phyloP scores from a whole-genome alignment of 2,329 filamentous ascomycete genomes.

The Zasmidium citrigriseum region DNA sequence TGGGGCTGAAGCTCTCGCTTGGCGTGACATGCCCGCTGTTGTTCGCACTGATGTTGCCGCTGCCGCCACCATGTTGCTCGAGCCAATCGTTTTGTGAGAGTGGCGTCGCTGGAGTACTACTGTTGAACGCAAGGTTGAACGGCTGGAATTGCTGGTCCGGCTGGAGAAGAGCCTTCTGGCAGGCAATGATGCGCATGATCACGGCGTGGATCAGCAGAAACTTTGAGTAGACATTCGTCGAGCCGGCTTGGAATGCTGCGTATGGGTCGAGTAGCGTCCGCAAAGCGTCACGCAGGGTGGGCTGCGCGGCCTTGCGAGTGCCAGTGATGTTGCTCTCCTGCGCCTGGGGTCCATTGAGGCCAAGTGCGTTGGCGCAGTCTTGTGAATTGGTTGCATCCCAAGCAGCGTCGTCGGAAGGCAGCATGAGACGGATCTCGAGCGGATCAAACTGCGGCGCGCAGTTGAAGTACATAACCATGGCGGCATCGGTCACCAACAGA shows the following conservation, averaged over 20 bases:
- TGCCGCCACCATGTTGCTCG: slow-evolving; percentile 40
- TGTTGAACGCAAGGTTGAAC: slow-evolving; percentile 30
- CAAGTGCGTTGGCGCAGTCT: slow-evolving; percentile 66
- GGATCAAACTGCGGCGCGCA: slow-evolving; percentile 62
- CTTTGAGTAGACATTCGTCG: slow-evolving; percentile 72
- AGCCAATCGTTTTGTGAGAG: slow-evolving; percentile 62
- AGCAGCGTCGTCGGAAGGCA: slow-evolving; percentile 71
- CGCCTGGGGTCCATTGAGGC: slow-evolving; percentile 59
- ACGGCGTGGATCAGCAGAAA: slow-evolving; percentile 73
- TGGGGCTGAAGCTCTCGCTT: slow-evolving; percentile 39
- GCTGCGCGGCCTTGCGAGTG: slow-evolving; percentile 64
- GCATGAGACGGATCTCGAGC: slow-evolving; percentile 65
- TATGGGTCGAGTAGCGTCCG: slow-evolving; percentile 61
- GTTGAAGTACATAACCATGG: slow-evolving; percentile 73
- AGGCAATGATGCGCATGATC: slow-evolving; percentile 61
- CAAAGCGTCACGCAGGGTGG: slow-evolving; percentile 63
- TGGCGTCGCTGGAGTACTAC: slow-evolving; percentile 57
- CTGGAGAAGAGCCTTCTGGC: slow-evolving; percentile 44
- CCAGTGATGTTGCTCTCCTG: slow-evolving; percentile 64
- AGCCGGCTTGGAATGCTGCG: slow-evolving; percentile 62
- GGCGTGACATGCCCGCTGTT: slow-evolving; percentile 46
- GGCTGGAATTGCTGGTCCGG: slow-evolving; percentile 27
- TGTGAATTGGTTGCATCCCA: slow-evolving; percentile 66
- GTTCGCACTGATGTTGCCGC: slow-evolving; percentile 26
- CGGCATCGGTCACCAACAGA: slow-evolving; percentile 64